Evolutionary conservation across 2,329 filamentous ascomycete genomes (phyloP), one percentile per base, ranked within the genome.

Genomic region (Penicillium sclerotiorum): DNA sequence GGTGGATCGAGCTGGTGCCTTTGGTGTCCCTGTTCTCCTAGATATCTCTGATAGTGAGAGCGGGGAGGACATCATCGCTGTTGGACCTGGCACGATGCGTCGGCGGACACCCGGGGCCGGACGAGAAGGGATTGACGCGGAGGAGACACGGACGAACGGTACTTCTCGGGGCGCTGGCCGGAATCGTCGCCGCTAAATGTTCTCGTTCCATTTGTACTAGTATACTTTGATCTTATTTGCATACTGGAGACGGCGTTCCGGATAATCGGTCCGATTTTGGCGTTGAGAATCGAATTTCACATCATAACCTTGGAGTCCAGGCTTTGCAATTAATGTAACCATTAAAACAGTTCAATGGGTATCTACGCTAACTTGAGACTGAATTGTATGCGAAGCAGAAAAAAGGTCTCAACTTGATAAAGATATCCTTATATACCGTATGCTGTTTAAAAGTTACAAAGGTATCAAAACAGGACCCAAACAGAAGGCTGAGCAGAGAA

Each of bases 31-130:
- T 0, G 89, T 99, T 3, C 73, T 96, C n/a, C 83, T 96, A 56
- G 90, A 96, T 66, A 83, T 97, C 38, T 90, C 91, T 40, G 91
- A 95, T 63, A 96, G 90, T 61, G 94, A 97, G 65, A 96, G 90
- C 65, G 94, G 96, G 65, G 94, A 99, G 62, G 95, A 99, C 65
- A 80, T 86, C 42, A 74, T 87, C 28, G 79, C 82, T 28, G 77
- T 86, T 45, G 84, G 84, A 0, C 80, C 83, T 1, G 93, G 93
- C 9, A 95, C 94, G 39, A 93, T 95, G 80, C 82, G 93, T 58
- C 82, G 91, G 51, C 88, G 91, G 67, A 96, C 90, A 67, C 85
- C 90, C 9, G 89, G 89, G 1, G 86, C 88, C 48, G 83, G 83
- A 41, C 80, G 86, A 58, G 85, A 87, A 53, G 85, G 84, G 52